Conservation (phyloP, 2,329 filamentous ascomycete genomes). For the Didymella segeticola region DNA sequence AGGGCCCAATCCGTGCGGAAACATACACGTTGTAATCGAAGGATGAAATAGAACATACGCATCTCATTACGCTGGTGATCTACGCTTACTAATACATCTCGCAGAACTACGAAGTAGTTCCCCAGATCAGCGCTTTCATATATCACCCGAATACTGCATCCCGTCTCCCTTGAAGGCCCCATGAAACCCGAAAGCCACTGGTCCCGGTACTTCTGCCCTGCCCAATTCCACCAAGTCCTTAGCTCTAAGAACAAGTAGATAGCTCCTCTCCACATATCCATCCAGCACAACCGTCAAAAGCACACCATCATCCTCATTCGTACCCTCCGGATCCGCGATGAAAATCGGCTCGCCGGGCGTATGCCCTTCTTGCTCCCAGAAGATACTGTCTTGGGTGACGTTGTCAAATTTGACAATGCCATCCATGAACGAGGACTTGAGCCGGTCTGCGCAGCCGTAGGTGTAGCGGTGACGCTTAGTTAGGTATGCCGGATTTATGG, state of each 20-base stretch:
- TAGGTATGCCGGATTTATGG: conserved; percentile 65
- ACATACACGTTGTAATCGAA: too few relatives aligned
- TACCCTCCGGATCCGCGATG: conserved; percentile 58
- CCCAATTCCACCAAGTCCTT: conserved; percentile 68
- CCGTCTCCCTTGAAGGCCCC: conserved; percentile 56
- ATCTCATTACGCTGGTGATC: background rate
- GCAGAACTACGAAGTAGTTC: background rate
- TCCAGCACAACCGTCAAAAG: conserved; percentile 70
- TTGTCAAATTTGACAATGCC: conserved; percentile 71
- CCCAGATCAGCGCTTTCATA: conserved; percentile 3
- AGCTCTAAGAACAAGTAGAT: conserved; percentile 70
- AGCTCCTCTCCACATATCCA: conserved; percentile 64
- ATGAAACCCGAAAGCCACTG: conserved; percentile 71
- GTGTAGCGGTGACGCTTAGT: conserved; percentile 65
- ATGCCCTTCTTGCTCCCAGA: conserved; percentile 67
- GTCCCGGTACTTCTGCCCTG: conserved; percentile 66
- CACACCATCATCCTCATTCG: conserved; percentile 68
- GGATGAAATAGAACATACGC: background rate
- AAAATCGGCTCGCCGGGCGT: conserved; percentile 76
- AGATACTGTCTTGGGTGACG: conserved; percentile 56
- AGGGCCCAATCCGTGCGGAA: too few relatives aligned
- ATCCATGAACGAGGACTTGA: conserved; percentile 67
- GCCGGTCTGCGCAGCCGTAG: conserved; percentile 64
- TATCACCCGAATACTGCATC: conserved; percentile 24
- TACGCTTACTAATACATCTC: too few relatives aligned